Percentiles rank a stretch among this genome's conserved stretches.
phyloP scores from a whole-genome alignment of 176 grass and related monocot genomes.

The Eragrostis curvula region DNA sequence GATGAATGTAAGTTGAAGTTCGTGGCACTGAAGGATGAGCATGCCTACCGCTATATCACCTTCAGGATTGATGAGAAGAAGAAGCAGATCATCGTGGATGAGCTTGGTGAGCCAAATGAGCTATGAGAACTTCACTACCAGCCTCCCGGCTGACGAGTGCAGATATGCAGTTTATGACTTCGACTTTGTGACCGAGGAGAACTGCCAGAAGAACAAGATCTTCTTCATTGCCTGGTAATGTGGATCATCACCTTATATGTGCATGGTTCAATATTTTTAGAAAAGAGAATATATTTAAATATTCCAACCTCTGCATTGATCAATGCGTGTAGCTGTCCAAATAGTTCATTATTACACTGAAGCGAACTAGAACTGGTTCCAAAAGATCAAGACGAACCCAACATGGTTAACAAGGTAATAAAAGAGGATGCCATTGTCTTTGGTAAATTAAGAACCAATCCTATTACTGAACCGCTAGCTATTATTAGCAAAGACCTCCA shows the following conservation, averaged over 20 bases:
- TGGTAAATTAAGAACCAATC: too few species aligned
- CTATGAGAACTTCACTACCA: neutral
- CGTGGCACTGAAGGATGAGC: neutral
- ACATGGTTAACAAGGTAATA: too few species aligned
- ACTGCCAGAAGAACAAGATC: slow-evolving; percentile 97
- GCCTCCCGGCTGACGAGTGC: neutral
- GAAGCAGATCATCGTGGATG: neutral
- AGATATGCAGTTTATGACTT: neutral
- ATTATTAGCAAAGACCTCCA: too few species aligned
- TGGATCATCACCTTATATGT: neutral
- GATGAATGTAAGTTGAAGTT: neutral
- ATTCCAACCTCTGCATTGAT: too few species aligned
- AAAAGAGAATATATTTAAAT: too few species aligned
- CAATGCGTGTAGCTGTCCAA: too few species aligned
- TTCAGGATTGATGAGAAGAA: neutral
- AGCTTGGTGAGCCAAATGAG: neutral
- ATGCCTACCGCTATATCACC: neutral
- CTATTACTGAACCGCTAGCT: too few species aligned
- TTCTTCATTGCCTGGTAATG: slow-evolving; percentile 93
- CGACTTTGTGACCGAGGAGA: neutral
- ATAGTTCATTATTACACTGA: too few species aligned
- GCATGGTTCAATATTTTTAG: too few species aligned
- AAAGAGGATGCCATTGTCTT: too few species aligned
- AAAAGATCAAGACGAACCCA: too few species aligned
- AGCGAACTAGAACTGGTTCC: too few species aligned